Conservation (phyloP, 305 asterid species). For the Stenogyne calaminthoides region DNA sequence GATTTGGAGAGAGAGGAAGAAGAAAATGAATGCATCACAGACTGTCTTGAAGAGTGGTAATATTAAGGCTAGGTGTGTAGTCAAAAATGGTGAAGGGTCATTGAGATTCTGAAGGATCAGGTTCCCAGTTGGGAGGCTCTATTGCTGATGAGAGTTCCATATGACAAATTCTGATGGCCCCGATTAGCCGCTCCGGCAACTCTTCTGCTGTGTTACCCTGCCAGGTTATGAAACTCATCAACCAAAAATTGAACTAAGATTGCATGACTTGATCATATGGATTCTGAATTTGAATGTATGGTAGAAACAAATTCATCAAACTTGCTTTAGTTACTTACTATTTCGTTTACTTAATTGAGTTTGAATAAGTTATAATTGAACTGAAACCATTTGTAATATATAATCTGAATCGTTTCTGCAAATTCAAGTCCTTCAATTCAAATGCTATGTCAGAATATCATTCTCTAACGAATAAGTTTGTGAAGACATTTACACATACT, state of each 20-base stretch:
- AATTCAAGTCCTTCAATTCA: neutral
- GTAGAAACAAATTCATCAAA: neutral
- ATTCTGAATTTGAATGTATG: neutral
- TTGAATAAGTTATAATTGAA: neutral
- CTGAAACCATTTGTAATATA: neutral
- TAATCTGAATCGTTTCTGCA: neutral
- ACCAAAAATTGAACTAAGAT: neutral
- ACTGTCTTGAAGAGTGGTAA: neutral
- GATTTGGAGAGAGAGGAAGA: neutral
- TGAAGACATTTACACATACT: neutral
- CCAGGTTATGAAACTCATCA: neutral
- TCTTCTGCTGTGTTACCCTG: slow-evolving; percentile 83
- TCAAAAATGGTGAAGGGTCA: neutral
- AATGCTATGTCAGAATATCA: no score
- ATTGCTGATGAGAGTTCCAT: slow-evolving; percentile 74
- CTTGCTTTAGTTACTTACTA: neutral
- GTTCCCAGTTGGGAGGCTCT: slow-evolving; percentile 53
- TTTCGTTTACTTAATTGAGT: neutral
- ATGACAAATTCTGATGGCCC: slow-evolving; percentile 81
- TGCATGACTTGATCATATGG: neutral
- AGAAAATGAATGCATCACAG: no score
- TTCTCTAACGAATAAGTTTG: no score
- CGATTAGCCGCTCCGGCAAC: slow-evolving; percentile 87
- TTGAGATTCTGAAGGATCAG: neutral
- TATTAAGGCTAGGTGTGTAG: neutral